Base-by-base conservation (phyloP, 768 basidiomycete genomes). In the Trichaptum fuscoviolaceum region DNA sequence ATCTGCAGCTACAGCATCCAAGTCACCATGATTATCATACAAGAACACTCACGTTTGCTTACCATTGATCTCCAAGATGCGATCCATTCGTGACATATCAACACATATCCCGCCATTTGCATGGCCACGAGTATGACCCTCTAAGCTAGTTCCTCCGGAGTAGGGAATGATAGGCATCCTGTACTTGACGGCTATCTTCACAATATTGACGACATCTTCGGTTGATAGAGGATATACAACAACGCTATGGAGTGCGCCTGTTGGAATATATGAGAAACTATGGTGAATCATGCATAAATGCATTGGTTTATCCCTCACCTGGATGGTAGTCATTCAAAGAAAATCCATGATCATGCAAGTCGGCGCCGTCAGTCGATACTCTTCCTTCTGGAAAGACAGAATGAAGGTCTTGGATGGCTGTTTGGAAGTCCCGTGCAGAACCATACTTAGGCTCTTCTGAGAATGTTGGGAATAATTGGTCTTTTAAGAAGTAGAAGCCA, bases 61-160 rank as follows among this genome's bases (percentile, higher is more conserved):
- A 89, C 90, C 88, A 71, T 93, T 84, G 59, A 95, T 87, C 58
- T 83, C 83, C 4, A 96, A 70, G 63, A 96, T 90, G 64, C 83
- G 82, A 74, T 94, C 83, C 95, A 97, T 96, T 8, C 77, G 75
- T 0, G 85, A 85, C 77, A 95, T 77, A 71, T 95, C 91, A 18
- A 96, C 78, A 66, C 91, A 94, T 57, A 96, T 93, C 0, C 92
- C 88, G 10, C 88, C 88, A 9, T 67, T 60, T 34, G 64, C 61
- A 63, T 70, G 70, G 73, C 85, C 86, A 42, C 83, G 78, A 68
- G 83, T 87, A 68, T 93, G 89, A 0, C 93, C 93, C 73, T 95
- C 94, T 25, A 96, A 75, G 70, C 85, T 87, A 0, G 94, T 96
- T 1, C 89, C 94, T 10, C 92, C 94, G 0, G 88, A 87, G 75